Evolutionary conservation across 768 basidiomycete genomes (phyloP), one percentile per base, ranked within the genome.

Genomic region (Leccinum pellstonianum): DNA sequence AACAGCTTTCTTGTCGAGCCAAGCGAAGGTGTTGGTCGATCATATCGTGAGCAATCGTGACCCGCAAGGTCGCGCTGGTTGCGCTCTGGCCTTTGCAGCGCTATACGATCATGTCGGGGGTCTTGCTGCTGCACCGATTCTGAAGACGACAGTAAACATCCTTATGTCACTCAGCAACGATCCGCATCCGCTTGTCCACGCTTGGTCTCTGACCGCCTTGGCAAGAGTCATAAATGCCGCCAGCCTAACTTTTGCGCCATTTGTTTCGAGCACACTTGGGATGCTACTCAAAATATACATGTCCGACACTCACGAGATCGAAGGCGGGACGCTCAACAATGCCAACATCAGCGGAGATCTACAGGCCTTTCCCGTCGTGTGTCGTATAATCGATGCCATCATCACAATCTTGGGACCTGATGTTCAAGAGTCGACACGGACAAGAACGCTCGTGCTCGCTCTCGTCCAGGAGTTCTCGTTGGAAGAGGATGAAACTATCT

Each of bases 111-210:
- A 93, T 67, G 94, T 98, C 52, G 97, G 97, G 8, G 91, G 94
- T 43, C 81, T 98, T n/a, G 93, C 92, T 11, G 96, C 95, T 7
- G 93, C 93, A 0, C 93, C 97, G 0, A 81, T 98, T 15, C 81
- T 98, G 60, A 98, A 98, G 74, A 97, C 95, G 1, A 93, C 95
- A 0, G 91, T 96, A 62, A 95, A 97, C 69, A 87, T 98, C 49
- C 80, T 98, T 38, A 92, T 96, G 86, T 96, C 95, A 0, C 83
- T 99, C 19, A 87, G 90, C 73, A 95, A 91, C 61, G 97, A 99
- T 72, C 95, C 96, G 0, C 97, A 98, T 71, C 96, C 97, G 0
- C 82, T 94, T 33, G 97, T 98, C 6, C 96, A 98, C 73, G 97
- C 90, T 69, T 95, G 91, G 87, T 88, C 96, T 3, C 77, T 98